Percentiles rank a stretch among this genome's conserved stretches.
Evolutionary conservation across 495 filamentous ascomycete genomes (phyloP).

Genomic region (Penicillium silybi): DNA sequence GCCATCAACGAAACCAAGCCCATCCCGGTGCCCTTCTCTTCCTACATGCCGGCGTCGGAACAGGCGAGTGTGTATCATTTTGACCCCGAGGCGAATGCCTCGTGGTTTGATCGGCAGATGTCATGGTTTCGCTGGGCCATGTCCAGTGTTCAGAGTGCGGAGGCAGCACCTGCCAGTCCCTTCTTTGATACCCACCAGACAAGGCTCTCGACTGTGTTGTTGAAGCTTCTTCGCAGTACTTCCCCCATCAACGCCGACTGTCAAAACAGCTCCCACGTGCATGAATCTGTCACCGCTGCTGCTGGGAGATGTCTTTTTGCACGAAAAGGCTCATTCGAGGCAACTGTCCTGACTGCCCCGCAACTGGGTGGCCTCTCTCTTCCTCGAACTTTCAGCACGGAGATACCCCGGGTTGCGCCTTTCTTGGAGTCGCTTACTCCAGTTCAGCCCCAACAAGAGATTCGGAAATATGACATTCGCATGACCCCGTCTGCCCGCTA

Average conservation of each 20-base stretch:
- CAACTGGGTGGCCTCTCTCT: conserved; percentile 30
- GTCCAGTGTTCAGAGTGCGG: conserved; percentile 18
- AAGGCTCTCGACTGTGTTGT: conserved; percentile 31
- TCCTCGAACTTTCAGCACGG: conserved; percentile 30
- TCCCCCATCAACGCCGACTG: not conserved
- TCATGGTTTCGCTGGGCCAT: conserved; percentile 42
- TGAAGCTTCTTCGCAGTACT: conserved; percentile 30
- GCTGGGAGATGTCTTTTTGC: conserved; percentile 39
- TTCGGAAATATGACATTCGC: conserved; percentile 24
- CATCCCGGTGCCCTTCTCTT: conserved; percentile 29
- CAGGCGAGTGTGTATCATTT: conserved; percentile 18
- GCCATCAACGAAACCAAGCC: conserved; percentile 20
- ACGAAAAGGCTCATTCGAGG: conserved; percentile 20
- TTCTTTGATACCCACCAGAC: conserved; percentile 34
- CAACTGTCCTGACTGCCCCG: conserved; percentile 23
- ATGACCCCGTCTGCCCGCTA: conserved; percentile 28
- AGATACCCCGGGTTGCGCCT: conserved; percentile 26
- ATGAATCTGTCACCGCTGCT: conserved; percentile 38
- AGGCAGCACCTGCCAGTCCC: conserved; percentile 9
- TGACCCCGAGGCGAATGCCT: conserved; percentile 14
- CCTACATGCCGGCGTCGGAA: conserved; percentile 33
- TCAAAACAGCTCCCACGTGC: conserved; percentile 3
- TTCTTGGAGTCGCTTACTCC: conserved; percentile 27
- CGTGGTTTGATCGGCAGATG: conserved; percentile 34
- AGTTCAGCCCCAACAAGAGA: conserved; percentile 2